Conservation (phyloP, 2,329 filamentous ascomycete species). For the Pleomassaria siparia region DNA sequence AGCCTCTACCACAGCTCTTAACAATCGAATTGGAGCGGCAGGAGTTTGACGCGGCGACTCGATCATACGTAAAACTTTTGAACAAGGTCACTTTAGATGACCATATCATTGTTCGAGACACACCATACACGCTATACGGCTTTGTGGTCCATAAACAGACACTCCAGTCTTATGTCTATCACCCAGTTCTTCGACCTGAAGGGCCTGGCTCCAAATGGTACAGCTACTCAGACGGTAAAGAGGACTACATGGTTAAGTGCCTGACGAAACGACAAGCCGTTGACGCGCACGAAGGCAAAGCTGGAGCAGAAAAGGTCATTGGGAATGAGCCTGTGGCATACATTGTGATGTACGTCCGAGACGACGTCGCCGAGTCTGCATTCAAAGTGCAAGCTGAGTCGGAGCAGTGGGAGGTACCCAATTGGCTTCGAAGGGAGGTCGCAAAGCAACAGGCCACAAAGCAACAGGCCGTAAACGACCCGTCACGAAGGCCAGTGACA, state of each 20-base stretch:
- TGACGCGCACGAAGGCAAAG: constrained; percentile 53
- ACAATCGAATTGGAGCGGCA: constrained; percentile 61
- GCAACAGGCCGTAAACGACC: constrained; percentile 16
- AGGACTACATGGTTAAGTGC: constrained; percentile 58
- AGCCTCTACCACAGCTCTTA: constrained; percentile 51
- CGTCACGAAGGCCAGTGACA: constrained; percentile 16
- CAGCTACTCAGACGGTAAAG: constrained; percentile 57
- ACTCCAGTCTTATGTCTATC: constrained; percentile 61
- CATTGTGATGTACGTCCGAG: constrained; percentile 58
- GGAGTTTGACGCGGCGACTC: constrained; percentile 54
- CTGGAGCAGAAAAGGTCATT: constrained; percentile 38
- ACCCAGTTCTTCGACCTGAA: constrained; percentile 60
- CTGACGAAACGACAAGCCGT: constrained; percentile 59
- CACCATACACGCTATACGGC: constrained; percentile 59
- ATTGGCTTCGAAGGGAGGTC: constrained; percentile 39
- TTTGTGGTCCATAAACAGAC: constrained; percentile 62
- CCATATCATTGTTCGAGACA: constrained; percentile 50
- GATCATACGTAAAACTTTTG: constrained; percentile 60
- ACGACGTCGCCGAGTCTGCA: constrained; percentile 44
- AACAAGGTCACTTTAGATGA: constrained; percentile 61
- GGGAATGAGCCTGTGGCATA: constrained; percentile 55
- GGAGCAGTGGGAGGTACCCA: constrained; percentile 50
- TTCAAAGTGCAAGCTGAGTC: constrained; percentile 48
- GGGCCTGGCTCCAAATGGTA: constrained; percentile 61
- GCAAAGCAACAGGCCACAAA: constrained; percentile 31